Evolutionary conservation across 2,329 filamentous ascomycete species (phyloP).

Genomic region (Fusarium torulosum): DNA sequence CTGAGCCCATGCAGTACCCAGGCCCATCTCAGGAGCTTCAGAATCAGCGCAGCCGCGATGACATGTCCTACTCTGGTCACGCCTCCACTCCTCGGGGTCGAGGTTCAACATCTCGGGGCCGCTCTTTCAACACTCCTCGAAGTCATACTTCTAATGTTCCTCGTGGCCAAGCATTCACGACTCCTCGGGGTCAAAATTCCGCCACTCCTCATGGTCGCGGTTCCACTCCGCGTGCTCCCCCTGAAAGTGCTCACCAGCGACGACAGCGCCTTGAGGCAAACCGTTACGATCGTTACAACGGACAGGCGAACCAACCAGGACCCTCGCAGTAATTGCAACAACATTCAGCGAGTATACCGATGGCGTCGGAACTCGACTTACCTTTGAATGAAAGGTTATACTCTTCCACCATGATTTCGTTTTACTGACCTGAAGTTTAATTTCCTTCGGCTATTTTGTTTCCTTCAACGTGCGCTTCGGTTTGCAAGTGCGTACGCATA

Average conservation of each 20-base stretch:
- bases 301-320: neutral
- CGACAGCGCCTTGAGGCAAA: conserved; percentile 15
- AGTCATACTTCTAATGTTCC: too few species aligned
- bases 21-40: neutral
- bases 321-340: neutral
- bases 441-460: neutral
- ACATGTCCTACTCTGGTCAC: conserved; percentile 1
- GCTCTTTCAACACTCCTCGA: too few species aligned
- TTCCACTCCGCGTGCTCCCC: neutral
- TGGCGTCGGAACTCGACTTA: neutral
- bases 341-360: neutral
- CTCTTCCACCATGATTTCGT: neutral
- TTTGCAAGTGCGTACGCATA: conserved; percentile 18
- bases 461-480: neutral
- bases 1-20: conserved; percentile 4
- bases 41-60: conserved; percentile 1
- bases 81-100: neutral
- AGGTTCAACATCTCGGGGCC: too few species aligned
- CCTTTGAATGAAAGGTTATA: neutral
- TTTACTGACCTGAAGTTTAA: conserved; percentile 1
- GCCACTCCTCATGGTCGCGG: neutral
- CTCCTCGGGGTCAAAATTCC: too few species aligned
- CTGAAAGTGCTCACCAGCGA: conserved; percentile 11
- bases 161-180: too few species aligned
- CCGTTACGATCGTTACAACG: conserved; percentile 20